Percentiles rank a stretch among this genome's conserved stretches.
phyloP scores from a whole-genome alignment of 2,329 filamentous ascomycete species.

The Aspergillus uvarum region DNA sequence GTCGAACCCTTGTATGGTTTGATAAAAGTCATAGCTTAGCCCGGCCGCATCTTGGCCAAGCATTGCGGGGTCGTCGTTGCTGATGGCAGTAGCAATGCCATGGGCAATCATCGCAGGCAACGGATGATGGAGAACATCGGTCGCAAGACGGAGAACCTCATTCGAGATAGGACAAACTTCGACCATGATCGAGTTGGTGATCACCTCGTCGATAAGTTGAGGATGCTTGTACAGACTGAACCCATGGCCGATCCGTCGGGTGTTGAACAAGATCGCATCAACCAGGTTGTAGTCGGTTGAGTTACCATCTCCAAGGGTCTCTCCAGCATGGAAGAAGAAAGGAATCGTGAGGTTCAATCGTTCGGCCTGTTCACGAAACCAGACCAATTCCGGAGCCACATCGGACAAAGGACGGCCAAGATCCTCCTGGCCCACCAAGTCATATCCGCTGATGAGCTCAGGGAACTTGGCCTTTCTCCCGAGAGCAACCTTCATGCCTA shows the following conservation, averaged over 20 bases:
- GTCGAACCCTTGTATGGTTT: conserved; percentile 84
- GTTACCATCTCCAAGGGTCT: conserved; percentile 78
- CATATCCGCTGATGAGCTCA: conserved; percentile 77
- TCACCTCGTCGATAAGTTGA: conserved; percentile 78
- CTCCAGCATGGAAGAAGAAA: conserved; percentile 92
- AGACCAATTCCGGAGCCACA: conserved; percentile 78
- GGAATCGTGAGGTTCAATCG: conserved; percentile 75
- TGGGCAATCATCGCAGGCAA: conserved; percentile 79
- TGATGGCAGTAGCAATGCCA: conserved; percentile 76
- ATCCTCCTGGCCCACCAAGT: conserved; percentile 86
- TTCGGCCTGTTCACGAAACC: conserved; percentile 81
- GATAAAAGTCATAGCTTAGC: conserved; percentile 91
- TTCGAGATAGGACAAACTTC: conserved; percentile 90
- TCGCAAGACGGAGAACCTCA: conserved; percentile 76
- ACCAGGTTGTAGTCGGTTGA: conserved; percentile 79
- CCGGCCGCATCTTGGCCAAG: conserved; percentile 77
- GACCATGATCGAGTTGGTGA: conserved; percentile 78
- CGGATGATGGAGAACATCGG: conserved; percentile 72
- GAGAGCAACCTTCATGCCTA: conserved; percentile 80
- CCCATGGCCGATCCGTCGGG: conserved; percentile 80
- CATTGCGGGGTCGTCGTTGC: conserved; percentile 88
- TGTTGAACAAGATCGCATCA: conserved; percentile 80
- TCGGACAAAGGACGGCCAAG: conserved; percentile 71
- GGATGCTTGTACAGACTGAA: conserved; percentile 89
- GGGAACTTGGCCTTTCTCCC: conserved; percentile 75